Conservation (phyloP, 2,329 filamentous ascomycete genomes). For the Penicillium sp. region DNA sequence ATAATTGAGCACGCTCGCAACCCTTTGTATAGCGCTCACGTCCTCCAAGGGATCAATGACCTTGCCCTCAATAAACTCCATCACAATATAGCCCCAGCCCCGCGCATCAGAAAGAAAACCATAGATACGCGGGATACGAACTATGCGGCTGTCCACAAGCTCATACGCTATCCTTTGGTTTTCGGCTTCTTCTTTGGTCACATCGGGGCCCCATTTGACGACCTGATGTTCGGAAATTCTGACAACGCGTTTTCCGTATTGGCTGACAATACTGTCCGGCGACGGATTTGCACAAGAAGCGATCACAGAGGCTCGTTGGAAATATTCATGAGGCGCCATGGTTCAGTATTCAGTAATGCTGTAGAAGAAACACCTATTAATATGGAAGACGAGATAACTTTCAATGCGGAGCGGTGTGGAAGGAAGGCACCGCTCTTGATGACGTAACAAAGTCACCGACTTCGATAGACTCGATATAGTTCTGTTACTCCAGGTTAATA, state of each 20-base stretch:
- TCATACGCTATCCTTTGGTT: not conserved
- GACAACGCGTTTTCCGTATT: not conserved
- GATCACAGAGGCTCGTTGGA: not conserved
- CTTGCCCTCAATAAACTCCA: not conserved
- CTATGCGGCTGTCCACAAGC: not conserved
- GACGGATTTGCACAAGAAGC: not conserved
- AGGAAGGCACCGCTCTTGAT: too few species aligned
- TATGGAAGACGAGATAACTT: too few species aligned
- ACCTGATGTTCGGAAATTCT: not conserved
- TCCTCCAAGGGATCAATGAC: not conserved
- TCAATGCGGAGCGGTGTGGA: too few species aligned
- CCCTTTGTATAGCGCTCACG: not conserved
- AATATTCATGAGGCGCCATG: too few species aligned
- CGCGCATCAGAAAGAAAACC: not conserved
- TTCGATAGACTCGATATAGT: too few species aligned
- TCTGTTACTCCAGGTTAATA: too few species aligned
- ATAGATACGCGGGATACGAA: not conserved
- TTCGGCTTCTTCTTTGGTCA: not conserved
- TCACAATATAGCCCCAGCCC: not conserved
- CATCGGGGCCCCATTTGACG: not conserved
- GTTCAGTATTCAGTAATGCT: too few species aligned
- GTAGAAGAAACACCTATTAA: too few species aligned
- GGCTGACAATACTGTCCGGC: not conserved
- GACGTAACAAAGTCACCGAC: too few species aligned
- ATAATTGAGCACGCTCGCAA: not conserved